A percentile compares a stretch with the other conserved stretches of the same genome.
Conservation (phyloP, 441 rosid genomes). For the Theobroma grandiflorum region DNA sequence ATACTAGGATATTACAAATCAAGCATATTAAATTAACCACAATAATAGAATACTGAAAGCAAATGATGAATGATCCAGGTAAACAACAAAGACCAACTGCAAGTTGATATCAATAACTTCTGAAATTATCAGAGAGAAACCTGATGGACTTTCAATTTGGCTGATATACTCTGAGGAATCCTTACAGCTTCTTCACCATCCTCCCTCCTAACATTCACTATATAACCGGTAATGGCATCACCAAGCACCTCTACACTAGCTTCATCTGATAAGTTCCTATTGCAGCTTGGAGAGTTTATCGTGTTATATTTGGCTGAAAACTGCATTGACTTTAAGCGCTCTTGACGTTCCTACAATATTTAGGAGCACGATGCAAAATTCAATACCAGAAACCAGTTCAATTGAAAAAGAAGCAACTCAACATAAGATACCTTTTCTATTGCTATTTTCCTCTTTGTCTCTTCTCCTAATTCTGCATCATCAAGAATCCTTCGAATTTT, state of each 20-base stretch:
- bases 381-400: slow-evolving; percentile 20
- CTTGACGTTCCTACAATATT: slow-evolving; percentile 92
- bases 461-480: slow-evolving; percentile 99
- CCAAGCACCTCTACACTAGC: slow-evolving; percentile 85
- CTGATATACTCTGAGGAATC: slow-evolving; percentile 89
- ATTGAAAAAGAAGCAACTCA: slow-evolving; percentile 30
- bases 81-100: slow-evolving; percentile 19
- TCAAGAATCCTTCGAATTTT: slow-evolving; percentile 95
- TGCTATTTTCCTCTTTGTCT: slow-evolving; percentile 97
- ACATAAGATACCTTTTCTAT: slow-evolving; percentile 82
- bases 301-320: slow-evolving; percentile 75
- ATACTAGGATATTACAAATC: background rate
- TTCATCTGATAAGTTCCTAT: slow-evolving; percentile 66
- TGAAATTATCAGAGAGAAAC: slow-evolving; percentile 48
- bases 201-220: slow-evolving; percentile 99
- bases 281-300: slow-evolving; percentile 53
- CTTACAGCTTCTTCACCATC: slow-evolving; percentile 96
- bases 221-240: slow-evolving; percentile 82
- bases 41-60: background rate
- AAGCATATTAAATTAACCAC: background rate
- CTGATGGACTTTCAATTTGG: slow-evolving; percentile 96
- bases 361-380: slow-evolving; percentile 35
- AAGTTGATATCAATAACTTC: slow-evolving; percentile 27
- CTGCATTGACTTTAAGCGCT: slow-evolving; percentile 89
- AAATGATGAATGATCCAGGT: slow-evolving; percentile 23